A percentile compares a stretch with the other conserved stretches of the same genome.
These are phyloP conservation scores for Arthrobotrys sinensis DNA, from an alignment of 2,329 filamentous ascomycete species.

Conservation along the genomic window DNA sequence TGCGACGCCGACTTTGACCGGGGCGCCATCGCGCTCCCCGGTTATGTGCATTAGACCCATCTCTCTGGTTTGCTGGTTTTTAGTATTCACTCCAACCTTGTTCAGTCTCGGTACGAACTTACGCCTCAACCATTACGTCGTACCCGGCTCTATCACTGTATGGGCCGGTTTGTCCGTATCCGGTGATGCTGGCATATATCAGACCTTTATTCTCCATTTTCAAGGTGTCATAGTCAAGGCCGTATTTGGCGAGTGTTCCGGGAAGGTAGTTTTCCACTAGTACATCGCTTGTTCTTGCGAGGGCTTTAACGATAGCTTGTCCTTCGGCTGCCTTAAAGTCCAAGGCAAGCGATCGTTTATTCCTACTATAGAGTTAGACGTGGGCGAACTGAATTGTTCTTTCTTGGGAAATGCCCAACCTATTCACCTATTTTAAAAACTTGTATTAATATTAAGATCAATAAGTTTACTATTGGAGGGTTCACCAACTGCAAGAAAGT, in stretches of 20 bases:
- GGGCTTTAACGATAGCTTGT: conserved; percentile 86
- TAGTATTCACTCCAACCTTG: background rate
- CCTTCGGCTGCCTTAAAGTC: conserved; percentile 90
- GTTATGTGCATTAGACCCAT: conserved; percentile 99
- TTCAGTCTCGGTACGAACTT: background rate
- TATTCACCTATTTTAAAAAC: conserved; percentile 33
- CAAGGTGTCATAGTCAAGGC: conserved; percentile 87
- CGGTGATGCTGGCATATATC: conserved; percentile 96
- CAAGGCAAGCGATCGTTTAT: conserved; percentile 93
- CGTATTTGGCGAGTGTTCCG: conserved; percentile 88
- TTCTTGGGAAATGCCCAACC: conserved; percentile 2
- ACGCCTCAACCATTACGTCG: conserved; percentile 98
- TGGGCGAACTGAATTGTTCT: background rate
- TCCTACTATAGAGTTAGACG: conserved; percentile 72
- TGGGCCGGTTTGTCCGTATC: conserved; percentile 95
- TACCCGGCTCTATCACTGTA: conserved; percentile 91
- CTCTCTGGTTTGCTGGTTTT: conserved; percentile 70
- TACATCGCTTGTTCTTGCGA: conserved; percentile 88
- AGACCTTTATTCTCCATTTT: conserved; percentile 85
- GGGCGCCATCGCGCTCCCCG: conserved; percentile 85
- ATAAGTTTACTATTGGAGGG: background rate
- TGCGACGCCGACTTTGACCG: conserved; percentile 96
- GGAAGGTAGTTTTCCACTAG: conserved; percentile 98
- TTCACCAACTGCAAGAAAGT: conserved; percentile 83
- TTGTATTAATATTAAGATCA: background rate